A percentile compares a stretch with the other conserved stretches of the same genome.
These are phyloP conservation scores for Stephania yunnanensis DNA, from an alignment of 164 flowering plant genomes.

Conservation along the genomic window DNA sequence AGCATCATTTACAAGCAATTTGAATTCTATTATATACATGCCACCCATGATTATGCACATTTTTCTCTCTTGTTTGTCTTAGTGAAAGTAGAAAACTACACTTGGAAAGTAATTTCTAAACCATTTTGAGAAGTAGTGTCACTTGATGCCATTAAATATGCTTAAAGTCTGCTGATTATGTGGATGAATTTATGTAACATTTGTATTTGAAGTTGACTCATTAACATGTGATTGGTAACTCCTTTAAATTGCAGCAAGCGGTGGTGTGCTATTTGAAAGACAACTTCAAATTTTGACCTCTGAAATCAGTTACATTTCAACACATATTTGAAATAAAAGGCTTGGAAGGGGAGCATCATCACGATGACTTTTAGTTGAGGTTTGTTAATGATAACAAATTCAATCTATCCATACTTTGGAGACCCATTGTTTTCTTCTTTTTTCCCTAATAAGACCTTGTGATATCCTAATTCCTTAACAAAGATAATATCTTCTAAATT, in stretches of 20 bases:
- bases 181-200: no score
- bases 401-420: neutral
- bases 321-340: neutral
- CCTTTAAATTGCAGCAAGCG: slow-evolving; percentile 68
- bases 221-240: neutral
- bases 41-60: no score
- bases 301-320: neutral
- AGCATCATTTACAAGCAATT: neutral
- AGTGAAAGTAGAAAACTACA: neutral
- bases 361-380: neutral
- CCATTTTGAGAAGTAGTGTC: neutral
- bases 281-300: slow-evolving; percentile 62
- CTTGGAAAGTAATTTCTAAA: neutral
- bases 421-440: neutral
- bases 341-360: neutral
- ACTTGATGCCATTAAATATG: neutral
- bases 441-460: neutral
- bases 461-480: neutral
- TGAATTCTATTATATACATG: no score
- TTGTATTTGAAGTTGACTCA: no score
- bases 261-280: slow-evolving; percentile 73
- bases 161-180: no score
- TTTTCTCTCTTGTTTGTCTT: neutral
- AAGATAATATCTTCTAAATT: no score
- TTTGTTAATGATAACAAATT: neutral